These are phyloP conservation scores for Dothistroma pini DNA, from an alignment of 2,329 filamentous ascomycete genomes.

Conservation along the genomic window DNA sequence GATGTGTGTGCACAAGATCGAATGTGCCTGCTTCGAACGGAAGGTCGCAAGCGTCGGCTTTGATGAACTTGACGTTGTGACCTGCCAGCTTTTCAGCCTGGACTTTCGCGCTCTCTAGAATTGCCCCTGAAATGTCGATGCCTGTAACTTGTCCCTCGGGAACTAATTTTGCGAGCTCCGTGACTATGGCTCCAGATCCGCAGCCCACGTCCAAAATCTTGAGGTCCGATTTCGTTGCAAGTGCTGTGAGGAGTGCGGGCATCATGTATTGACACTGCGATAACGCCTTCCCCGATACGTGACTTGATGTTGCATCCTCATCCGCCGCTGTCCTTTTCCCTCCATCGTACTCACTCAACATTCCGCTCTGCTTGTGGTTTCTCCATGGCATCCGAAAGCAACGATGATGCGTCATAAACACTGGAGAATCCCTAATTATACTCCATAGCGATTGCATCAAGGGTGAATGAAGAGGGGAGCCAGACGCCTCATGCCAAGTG, in stretches of 20 bases:
- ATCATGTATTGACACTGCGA: slow-evolving; percentile 15
- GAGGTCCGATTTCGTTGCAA: slow-evolving; percentile 23
- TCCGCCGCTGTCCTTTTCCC: neutral
- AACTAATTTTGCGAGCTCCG: slow-evolving; percentile 31
- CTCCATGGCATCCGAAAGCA: neutral
- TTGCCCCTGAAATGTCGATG: slow-evolving; percentile 35
- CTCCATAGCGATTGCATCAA: neutral
- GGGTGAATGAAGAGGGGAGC: neutral
- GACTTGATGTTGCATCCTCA: neutral
- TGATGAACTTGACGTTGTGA: slow-evolving; percentile 72
- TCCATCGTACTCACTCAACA: neutral
- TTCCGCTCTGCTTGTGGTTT: neutral
- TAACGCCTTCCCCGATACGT: neutral
- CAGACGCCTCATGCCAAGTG: no score
- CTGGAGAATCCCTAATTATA: neutral
- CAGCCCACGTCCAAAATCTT: slow-evolving; percentile 39
- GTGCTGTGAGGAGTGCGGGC: slow-evolving; percentile 2
- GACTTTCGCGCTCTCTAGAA: slow-evolving; percentile 33
- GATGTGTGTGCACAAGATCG: slow-evolving; percentile 68
- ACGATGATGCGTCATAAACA: neutral
- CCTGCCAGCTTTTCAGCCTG: slow-evolving; percentile 33
- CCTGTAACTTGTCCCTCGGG: slow-evolving; percentile 31
- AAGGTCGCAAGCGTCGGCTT: slow-evolving; percentile 98
- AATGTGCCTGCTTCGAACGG: slow-evolving; percentile 83
- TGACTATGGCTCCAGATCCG: slow-evolving; percentile 39